A percentile compares a stretch with the other conserved stretches of the same genome.
Evolutionary conservation across 352 stramenopile genomes (phyloP).

Genomic region (Lagenidium giganteum): DNA sequence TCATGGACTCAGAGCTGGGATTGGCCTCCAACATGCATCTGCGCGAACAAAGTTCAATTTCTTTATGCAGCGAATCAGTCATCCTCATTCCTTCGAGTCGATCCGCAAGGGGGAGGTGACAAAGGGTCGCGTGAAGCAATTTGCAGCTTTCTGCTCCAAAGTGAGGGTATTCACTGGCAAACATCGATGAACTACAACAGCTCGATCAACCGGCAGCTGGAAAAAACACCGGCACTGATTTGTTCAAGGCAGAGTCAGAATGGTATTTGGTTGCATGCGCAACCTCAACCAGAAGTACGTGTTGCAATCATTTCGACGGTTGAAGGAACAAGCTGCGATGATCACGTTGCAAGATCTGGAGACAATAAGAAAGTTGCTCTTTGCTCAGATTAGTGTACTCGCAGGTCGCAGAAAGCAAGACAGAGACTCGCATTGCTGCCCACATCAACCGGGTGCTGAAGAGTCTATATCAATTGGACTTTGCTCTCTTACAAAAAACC

Average conservation of each 20-base stretch:
- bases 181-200: slow-evolving; percentile 6
- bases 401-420: too few species aligned
- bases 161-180: not conserved
- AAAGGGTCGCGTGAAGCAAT: not conserved
- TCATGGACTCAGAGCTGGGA: not conserved
- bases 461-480: too few species aligned
- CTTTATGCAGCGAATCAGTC: not conserved
- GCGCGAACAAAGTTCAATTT: not conserved
- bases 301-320: not conserved
- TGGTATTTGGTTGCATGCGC: not conserved
- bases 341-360: slow-evolving; percentile 3
- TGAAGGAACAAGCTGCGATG: not conserved
- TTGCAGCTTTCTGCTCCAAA: not conserved
- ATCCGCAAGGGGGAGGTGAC: not conserved
- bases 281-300: slow-evolving; percentile 1
- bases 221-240: not conserved
- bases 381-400: too few species aligned
- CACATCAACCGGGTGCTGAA: too few species aligned
- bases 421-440: too few species aligned
- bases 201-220: slow-evolving; percentile 1
- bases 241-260: not conserved
- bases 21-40: not conserved
- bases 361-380: too few species aligned
- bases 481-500: not conserved
- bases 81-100: not conserved